Evolutionary conservation across 2,329 filamentous ascomycete species (phyloP).

Genomic region (Dothiorella sarmentorum): DNA sequence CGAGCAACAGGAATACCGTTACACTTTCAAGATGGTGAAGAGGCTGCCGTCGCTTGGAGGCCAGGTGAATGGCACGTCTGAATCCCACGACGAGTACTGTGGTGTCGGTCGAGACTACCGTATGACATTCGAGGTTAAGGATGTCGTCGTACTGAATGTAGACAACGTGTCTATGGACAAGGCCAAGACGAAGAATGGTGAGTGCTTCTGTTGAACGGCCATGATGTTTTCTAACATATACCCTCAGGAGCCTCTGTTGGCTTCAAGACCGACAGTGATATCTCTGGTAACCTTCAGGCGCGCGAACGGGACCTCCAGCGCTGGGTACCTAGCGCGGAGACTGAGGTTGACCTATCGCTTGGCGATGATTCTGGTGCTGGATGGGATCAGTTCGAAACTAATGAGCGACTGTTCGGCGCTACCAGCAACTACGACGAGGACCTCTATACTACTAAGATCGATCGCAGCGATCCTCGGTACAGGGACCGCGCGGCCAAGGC

Average conservation of each 20-base stretch:
- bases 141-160: constrained; percentile 56
- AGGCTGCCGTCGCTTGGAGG: constrained; percentile 42
- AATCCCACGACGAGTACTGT: constrained; percentile 41
- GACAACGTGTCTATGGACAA: constrained; percentile 53
- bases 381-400: constrained; percentile 95
- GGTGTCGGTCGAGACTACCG: constrained; percentile 47
- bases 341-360: constrained; percentile 64
- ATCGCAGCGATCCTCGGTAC: constrained; percentile 80
- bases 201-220: constrained; percentile 18
- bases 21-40: constrained; percentile 65
- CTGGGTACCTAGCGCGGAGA: constrained; percentile 69
- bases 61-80: constrained; percentile 46
- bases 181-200: constrained; percentile 58
- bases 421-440: constrained; percentile 91
- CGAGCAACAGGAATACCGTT: constrained; percentile 51
- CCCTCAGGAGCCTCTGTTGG: constrained; percentile 59
- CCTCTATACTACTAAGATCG: constrained; percentile 87
- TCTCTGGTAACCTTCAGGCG: constrained; percentile 68
- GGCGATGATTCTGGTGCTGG: constrained; percentile 51
- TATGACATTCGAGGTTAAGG: constrained; percentile 61
- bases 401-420: constrained; percentile 81
- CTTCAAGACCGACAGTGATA: constrained; percentile 86
- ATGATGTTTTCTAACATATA: not conserved
- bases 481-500: constrained; percentile 73
- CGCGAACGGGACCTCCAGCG: constrained; percentile 74